Evolutionary conservation across 2,329 filamentous ascomycete genomes (phyloP), one percentile per base, ranked within the genome.

Genomic region (Chrysosporium queenslandicum): DNA sequence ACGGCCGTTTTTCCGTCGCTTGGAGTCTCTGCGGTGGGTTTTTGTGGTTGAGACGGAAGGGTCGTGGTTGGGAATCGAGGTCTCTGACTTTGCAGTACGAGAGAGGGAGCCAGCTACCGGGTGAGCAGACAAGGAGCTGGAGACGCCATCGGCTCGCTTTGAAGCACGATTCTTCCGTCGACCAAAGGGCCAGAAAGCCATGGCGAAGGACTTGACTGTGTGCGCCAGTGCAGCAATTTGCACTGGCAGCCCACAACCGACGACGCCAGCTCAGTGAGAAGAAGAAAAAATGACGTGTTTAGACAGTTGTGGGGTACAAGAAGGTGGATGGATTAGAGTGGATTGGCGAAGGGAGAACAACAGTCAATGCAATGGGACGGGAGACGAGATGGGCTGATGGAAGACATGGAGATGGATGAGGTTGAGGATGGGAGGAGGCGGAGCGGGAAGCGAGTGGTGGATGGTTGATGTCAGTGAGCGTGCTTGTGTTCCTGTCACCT

Each of bases 111-210:
- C 48, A 27, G 32, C 20, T 50, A n/a, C 21, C 66, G 18, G 12
- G 59, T 56, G 64, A 57, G n/a, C 58, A 63, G 58, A 67, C 68
- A 30, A 36, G 8, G 39, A 43, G 48, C 39, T 50, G 20, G 48
- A 34, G 58, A 72, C 71, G 65, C 81, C 75, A 63, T 75, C 68
- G 61, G 77, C 77, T 55, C 76, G 70, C 59, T 78, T 69, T 60
- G 76, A 77, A 67, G 80, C 80, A 70, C 82, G 82, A 69, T 81
- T 83, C 70, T 79, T 83, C 71, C 78, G 83, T 64, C 84, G 82
- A 69, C 83, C 77, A 70, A 94, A 94, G 56, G 83, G 86, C 88
- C 87, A 94, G 69, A 90, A 74, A 66, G 83, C 81, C 86, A 91
- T 91, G 62, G 60, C 64, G 64, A 58, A 47, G 39, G 53, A 53